These are phyloP conservation scores for Lactifluus hygrophoroides DNA, from an alignment of 768 basidiomycete genomes.

Conservation along the genomic window DNA sequence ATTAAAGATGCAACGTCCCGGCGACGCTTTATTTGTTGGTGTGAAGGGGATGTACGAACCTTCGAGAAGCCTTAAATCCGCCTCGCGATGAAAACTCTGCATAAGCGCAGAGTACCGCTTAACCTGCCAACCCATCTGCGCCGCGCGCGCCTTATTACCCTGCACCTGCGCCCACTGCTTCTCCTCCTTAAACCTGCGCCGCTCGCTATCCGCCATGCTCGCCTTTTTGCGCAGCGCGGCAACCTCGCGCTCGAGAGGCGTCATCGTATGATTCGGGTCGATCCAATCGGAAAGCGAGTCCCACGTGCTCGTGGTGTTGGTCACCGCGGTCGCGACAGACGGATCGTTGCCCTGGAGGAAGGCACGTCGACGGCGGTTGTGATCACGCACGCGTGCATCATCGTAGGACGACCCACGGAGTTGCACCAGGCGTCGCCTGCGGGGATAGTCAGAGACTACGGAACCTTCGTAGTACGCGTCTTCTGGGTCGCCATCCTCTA, in stretches of 20 bases:
- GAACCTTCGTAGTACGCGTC: slow-evolving; percentile 22
- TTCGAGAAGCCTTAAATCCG: slow-evolving; percentile 58
- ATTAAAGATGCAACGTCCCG: background rate
- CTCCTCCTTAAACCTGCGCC: slow-evolving; percentile 77
- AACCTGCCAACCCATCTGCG: slow-evolving; percentile 78
- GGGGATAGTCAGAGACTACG: slow-evolving; percentile 9
- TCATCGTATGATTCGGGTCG: slow-evolving; percentile 48
- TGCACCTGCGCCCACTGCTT: slow-evolving; percentile 79
- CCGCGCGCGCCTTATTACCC: slow-evolving; percentile 65
- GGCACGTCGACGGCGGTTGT: slow-evolving; percentile 21
- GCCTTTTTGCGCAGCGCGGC: slow-evolving; percentile 67
- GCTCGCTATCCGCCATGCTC: slow-evolving; percentile 74
- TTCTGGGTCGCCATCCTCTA: slow-evolving; percentile 41
- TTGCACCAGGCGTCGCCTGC: slow-evolving; percentile 20
- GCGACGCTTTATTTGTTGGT: no score
- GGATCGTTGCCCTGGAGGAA: slow-evolving; percentile 23
- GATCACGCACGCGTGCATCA: slow-evolving; percentile 5
- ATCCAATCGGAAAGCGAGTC: slow-evolving; percentile 61
- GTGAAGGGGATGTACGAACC: slow-evolving; percentile 35
- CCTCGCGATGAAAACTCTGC: slow-evolving; percentile 74
- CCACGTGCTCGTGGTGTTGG: slow-evolving; percentile 46
- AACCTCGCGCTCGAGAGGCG: slow-evolving; percentile 66
- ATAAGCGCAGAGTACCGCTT: slow-evolving; percentile 71
- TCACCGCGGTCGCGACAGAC: slow-evolving; percentile 25
- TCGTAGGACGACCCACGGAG: slow-evolving; percentile 3